Conservation (phyloP, 2,329 filamentous ascomycete genomes). For the Talaromyces amestolkiae region DNA sequence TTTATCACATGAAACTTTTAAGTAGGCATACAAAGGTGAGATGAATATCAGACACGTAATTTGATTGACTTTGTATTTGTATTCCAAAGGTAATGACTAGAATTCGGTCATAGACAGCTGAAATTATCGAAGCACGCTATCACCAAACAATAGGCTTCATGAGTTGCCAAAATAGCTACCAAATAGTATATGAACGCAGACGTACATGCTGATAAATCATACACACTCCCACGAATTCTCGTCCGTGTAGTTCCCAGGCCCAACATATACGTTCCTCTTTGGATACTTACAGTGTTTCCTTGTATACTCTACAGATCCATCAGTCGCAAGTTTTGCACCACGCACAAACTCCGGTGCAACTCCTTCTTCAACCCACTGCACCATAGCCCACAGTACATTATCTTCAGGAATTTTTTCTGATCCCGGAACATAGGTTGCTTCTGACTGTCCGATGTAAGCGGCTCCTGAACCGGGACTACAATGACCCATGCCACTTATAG, state of each 20-base stretch:
- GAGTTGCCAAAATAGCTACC: too few species aligned
- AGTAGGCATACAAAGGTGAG: too few species aligned
- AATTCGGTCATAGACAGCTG: too few species aligned
- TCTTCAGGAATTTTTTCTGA: slow-evolving; percentile 34
- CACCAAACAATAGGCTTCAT: too few species aligned
- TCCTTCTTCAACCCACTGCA: slow-evolving; percentile 42
- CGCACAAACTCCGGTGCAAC: slow-evolving; percentile 29
- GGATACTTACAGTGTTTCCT: neutral
- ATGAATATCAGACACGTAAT: too few species aligned
- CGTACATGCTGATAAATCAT: neutral
- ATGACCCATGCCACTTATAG: slow-evolving; percentile 56
- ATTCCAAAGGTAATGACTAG: too few species aligned
- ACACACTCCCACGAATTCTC: slow-evolving; percentile 37
- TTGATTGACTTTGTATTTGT: too few species aligned
- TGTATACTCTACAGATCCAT: neutral
- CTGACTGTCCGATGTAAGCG: slow-evolving; percentile 25
- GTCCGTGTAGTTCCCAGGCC: slow-evolving; percentile 33
- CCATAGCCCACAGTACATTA: slow-evolving; percentile 51
- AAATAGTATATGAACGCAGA: neutral
- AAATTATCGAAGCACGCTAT: too few species aligned
- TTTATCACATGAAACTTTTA: too few species aligned
- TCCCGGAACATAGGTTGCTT: slow-evolving; percentile 20
- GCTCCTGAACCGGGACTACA: slow-evolving; percentile 46
- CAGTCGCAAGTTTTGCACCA: slow-evolving; percentile 32
- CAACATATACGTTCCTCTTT: slow-evolving; percentile 23